A percentile compares a stretch with the other conserved stretches of the same genome.
Conservation (phyloP, 129 eudicot species). For the Tagetes patula region DNA sequence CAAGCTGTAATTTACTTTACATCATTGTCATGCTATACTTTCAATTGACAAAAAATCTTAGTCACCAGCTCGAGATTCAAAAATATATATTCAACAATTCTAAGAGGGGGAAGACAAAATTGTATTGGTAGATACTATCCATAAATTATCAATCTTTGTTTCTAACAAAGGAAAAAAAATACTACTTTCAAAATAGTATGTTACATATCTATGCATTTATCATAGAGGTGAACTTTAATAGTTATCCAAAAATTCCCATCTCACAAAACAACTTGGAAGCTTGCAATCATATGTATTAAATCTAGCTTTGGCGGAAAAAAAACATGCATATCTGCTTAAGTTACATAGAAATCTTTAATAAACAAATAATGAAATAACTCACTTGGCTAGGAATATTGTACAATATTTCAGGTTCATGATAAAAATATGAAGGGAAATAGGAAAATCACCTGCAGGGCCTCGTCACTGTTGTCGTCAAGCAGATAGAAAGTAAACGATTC, state of each 20-base stretch:
- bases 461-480: slow-evolving; percentile 77
- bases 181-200: slow-evolving; percentile 6
- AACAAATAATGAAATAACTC: background rate
- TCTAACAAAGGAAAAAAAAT: slow-evolving; percentile 1
- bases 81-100: background rate
- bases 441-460: slow-evolving; percentile 72
- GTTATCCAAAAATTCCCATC: slow-evolving; percentile 4
- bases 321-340: background rate
- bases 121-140: background rate
- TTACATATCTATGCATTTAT: slow-evolving; percentile 9
- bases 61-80: background rate
- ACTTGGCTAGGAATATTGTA: background rate
- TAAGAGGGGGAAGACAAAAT: background rate
- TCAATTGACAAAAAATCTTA: background rate
- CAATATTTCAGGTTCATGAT: background rate
- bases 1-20: slow-evolving; percentile 3
- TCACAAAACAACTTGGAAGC: slow-evolving; percentile 10
- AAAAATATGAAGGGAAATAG: background rate
- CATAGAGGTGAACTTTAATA: slow-evolving; percentile 6
- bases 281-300: background rate
- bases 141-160: background rate
- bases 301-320: background rate
- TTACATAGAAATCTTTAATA: background rate
- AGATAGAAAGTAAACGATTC: slow-evolving; percentile 90
- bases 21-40: background rate